Conservation (phyloP, 371 early-diverging fungal species). For the Mortierella sp. region DNA sequence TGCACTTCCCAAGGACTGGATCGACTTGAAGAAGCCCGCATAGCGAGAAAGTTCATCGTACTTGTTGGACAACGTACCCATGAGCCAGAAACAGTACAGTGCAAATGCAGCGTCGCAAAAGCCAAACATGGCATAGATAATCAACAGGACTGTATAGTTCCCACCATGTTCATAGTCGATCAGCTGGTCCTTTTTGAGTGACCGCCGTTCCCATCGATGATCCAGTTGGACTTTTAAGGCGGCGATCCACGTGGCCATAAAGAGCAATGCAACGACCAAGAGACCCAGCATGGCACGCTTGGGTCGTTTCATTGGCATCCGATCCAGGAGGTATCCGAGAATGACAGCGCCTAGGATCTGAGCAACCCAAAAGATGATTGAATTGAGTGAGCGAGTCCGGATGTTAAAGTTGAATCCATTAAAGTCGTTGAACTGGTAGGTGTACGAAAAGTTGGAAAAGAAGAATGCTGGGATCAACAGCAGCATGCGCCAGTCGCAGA, state of each 20-base stretch:
- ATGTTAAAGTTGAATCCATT: constrained; percentile 70
- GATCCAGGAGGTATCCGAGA: constrained; percentile 71
- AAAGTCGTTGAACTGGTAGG: constrained; percentile 73
- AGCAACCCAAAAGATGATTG: constrained; percentile 75
- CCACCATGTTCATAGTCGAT: constrained; percentile 53
- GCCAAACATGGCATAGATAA: constrained; percentile 75
- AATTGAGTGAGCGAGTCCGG: constrained; percentile 75
- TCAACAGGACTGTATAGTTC: constrained; percentile 62
- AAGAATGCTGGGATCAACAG: constrained; percentile 75
- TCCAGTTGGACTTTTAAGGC: constrained; percentile 69
- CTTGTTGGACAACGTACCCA: constrained; percentile 82
- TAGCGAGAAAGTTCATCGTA: constrained; percentile 77
- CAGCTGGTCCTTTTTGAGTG: not conserved
- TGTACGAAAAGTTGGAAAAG: constrained; percentile 82
- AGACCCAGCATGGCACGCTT: constrained; percentile 65
- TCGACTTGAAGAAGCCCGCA: constrained; percentile 65
- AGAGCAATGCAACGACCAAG: constrained; percentile 56
- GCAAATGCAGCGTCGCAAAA: constrained; percentile 79
- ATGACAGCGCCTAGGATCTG: constrained; percentile 73
- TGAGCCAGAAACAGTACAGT: constrained; percentile 69
- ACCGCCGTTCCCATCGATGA: constrained; percentile 50
- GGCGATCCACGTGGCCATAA: constrained; percentile 76
- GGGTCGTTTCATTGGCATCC: constrained; percentile 56
- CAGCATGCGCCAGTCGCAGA: constrained; percentile 73
- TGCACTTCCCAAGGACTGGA: constrained; percentile 57